These are phyloP conservation scores for Xylaria sp. DNA, from an alignment of 2,329 filamentous ascomycete species.

Conservation along the genomic window DNA sequence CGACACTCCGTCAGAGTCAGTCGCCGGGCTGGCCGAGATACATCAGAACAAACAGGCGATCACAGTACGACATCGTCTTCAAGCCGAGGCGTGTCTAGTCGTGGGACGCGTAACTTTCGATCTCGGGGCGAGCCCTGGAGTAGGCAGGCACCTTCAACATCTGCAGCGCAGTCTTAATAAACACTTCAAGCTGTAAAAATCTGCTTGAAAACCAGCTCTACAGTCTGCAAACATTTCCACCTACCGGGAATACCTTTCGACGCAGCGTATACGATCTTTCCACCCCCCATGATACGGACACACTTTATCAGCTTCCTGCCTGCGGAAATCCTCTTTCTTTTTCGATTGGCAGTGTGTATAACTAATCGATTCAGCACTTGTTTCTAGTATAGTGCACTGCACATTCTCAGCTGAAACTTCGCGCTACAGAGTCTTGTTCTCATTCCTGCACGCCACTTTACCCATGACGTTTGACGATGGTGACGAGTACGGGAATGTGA, in stretches of 20 bases:
- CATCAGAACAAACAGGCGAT: slow-evolving; percentile 18
- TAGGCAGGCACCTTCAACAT: slow-evolving; percentile 24
- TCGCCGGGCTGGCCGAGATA: slow-evolving; percentile 31
- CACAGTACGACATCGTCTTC: slow-evolving; percentile 20
- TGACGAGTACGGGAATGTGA: slow-evolving; percentile 18
- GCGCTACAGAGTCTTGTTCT: slow-evolving; percentile 8
- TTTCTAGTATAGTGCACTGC: slow-evolving; percentile 22
- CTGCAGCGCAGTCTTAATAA: slow-evolving; percentile 23
- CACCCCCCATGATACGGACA: background rate
- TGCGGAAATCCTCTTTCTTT: slow-evolving; percentile 13
- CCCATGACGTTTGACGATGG: slow-evolving; percentile 13
- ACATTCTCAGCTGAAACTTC: slow-evolving; percentile 10
- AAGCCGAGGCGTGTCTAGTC: slow-evolving; percentile 24
- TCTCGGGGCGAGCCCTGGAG: slow-evolving; percentile 35
- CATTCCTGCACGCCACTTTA: slow-evolving; percentile 14
- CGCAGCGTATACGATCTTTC: slow-evolving; percentile 9
- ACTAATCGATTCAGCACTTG: slow-evolving; percentile 24
- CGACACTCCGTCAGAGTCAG: slow-evolving; percentile 27
- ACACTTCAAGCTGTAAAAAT: slow-evolving; percentile 5
- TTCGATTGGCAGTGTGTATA: slow-evolving; percentile 30
- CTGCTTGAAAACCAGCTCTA: background rate
- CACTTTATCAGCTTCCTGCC: slow-evolving; percentile 13
- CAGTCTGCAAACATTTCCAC: slow-evolving; percentile 6
- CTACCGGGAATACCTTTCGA: slow-evolving; percentile 1
- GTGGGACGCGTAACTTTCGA: slow-evolving; percentile 32